Conservation (phyloP, 768 basidiomycete genomes). For the Tulasnella sp. region DNA sequence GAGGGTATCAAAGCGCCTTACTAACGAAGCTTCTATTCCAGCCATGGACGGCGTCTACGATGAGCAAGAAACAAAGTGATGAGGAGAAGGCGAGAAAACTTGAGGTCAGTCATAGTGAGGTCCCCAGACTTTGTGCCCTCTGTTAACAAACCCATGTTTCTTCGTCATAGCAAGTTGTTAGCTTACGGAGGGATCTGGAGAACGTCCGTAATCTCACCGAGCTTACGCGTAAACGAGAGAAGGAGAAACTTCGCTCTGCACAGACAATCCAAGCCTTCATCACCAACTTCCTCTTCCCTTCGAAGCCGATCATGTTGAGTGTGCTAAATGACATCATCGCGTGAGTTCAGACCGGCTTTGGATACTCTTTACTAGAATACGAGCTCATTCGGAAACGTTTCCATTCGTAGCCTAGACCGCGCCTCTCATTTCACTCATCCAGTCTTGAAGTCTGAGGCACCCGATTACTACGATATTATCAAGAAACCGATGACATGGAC, state of each 20-base stretch:
- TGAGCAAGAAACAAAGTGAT: constrained; percentile 55
- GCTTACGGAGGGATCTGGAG: constrained; percentile 67
- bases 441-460: constrained; percentile 66
- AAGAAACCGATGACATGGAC: constrained; percentile 83
- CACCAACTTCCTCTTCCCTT: constrained; percentile 52
- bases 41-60: constrained; percentile 85
- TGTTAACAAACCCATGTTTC: too few relatives aligned
- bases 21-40: constrained; percentile 15
- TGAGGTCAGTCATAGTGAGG: constrained; percentile 43
- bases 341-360: constrained; percentile 37
- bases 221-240: constrained; percentile 66
- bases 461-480: constrained; percentile 86
- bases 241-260: constrained; percentile 59
- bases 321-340: constrained; percentile 60
- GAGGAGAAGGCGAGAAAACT: constrained; percentile 76
- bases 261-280: constrained; percentile 60
- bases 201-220: constrained; percentile 55
- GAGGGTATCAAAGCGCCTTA: neutral
- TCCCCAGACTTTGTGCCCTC: too few relatives aligned
- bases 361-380: too few relatives aligned
- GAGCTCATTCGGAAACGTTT: constrained; percentile 17
- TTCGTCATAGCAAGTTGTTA: constrained; percentile 48
- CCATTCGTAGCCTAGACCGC: constrained; percentile 51
- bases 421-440: constrained; percentile 71
- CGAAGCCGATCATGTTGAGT: constrained; percentile 46